These are phyloP conservation scores for Naganishia sp. DNA, from an alignment of 1,284 basidiomycete species.

Conservation along the genomic window DNA sequence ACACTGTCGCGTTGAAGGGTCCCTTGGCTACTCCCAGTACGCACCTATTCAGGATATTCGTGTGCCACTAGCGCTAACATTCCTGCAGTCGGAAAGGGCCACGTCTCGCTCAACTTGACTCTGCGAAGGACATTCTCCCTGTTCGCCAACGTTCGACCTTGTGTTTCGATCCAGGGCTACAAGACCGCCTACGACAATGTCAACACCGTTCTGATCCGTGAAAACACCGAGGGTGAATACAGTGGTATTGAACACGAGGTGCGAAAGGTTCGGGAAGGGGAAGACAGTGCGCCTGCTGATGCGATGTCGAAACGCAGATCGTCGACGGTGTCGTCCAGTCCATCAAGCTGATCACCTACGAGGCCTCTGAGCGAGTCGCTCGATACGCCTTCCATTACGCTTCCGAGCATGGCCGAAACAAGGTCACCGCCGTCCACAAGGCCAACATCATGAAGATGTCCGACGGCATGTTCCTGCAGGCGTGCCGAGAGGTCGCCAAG, in stretches of 20 bases:
- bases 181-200: slow-evolving; percentile 99
- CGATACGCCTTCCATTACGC: slow-evolving; percentile 99
- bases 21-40: slow-evolving; percentile 90
- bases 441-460: slow-evolving; percentile 99
- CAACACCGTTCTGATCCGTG: slow-evolving; percentile 95
- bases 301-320: slow-evolving; percentile 52
- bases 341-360: slow-evolving; percentile 99
- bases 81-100: slow-evolving; percentile 90
- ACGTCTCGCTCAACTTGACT: slow-evolving; percentile 97
- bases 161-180: slow-evolving; percentile 92
- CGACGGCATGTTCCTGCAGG: slow-evolving; percentile 98
- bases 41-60: slow-evolving; percentile 36
- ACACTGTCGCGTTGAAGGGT: slow-evolving; percentile 97
- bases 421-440: slow-evolving; percentile 99
- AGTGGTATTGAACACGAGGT: slow-evolving; percentile 96
- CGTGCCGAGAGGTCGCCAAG: slow-evolving; percentile 94
- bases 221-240: slow-evolving; percentile 99
- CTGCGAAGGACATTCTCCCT: slow-evolving; percentile 95
- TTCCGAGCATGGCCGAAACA: slow-evolving; percentile 77
- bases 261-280: neutral
- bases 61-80: no score
- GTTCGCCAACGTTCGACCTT: slow-evolving; percentile 98
- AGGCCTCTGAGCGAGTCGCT: slow-evolving; percentile 97
- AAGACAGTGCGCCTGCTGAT: neutral
- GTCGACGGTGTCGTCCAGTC: slow-evolving; percentile 99